phyloP scores from a whole-genome alignment of 768 basidiomycete species.

The Podaxis mareebaensis region DNA sequence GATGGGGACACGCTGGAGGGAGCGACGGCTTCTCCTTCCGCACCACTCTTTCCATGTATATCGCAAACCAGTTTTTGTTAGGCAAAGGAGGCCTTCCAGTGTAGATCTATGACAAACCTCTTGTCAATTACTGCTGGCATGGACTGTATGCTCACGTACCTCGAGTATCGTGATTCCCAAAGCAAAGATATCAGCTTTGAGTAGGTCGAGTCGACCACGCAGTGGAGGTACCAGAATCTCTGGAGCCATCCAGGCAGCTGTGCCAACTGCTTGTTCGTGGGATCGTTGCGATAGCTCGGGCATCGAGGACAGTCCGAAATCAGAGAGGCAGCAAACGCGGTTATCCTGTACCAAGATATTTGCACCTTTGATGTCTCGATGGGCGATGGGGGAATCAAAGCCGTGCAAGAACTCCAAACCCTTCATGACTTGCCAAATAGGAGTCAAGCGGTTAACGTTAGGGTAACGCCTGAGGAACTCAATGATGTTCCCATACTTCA shows the following conservation, averaged over 20 bases:
- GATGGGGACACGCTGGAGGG: neutral
- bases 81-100: neutral
- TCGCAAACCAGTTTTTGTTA: neutral
- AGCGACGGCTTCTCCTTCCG: neutral
- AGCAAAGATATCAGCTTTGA: neutral
- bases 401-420: neutral
- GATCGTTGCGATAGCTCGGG: neutral
- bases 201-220: neutral
- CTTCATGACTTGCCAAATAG: neutral
- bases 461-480: neutral
- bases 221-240: neutral
- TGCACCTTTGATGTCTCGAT: neutral
- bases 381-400: neutral
- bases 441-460: neutral
- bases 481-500: neutral
- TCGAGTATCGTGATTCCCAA: neutral
- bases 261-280: neutral
- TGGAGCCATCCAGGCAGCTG: neutral
- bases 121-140: neutral
- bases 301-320: neutral
- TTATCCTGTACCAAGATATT: neutral
- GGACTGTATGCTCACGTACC: neutral
- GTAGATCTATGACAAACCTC: neutral
- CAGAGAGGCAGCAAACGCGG: neutral
- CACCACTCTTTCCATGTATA: neutral